phyloP scores from a whole-genome alignment of 352 stramenopile species.

The Peronospora tabacina region DNA sequence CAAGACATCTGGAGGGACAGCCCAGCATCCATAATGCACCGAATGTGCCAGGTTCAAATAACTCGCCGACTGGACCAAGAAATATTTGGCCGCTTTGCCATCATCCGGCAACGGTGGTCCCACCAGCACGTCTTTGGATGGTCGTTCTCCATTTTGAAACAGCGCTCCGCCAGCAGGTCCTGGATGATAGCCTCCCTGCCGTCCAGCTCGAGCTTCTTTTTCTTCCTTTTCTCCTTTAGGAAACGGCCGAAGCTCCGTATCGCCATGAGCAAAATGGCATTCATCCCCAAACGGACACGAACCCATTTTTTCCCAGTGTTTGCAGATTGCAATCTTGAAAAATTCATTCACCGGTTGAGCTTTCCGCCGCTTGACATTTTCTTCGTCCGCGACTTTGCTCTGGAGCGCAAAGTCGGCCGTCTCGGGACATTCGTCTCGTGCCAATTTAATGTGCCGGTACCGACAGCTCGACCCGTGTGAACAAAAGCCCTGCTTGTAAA shows the following conservation, averaged over 20 bases:
- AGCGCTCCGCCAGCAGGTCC: neutral
- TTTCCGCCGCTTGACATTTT: constrained; percentile 83
- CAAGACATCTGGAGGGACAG: constrained; percentile 38
- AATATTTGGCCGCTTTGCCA: constrained; percentile 74
- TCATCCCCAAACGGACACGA: constrained; percentile 94
- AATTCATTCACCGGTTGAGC: constrained; percentile 92
- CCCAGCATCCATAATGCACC: constrained; percentile 71
- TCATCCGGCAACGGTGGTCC: constrained; percentile 52
- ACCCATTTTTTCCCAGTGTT: constrained; percentile 94
- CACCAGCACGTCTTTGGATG: constrained; percentile 3
- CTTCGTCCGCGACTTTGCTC: constrained; percentile 87
- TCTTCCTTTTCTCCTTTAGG: constrained; percentile 61
- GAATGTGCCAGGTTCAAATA: constrained; percentile 79
- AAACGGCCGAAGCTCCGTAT: constrained; percentile 87
- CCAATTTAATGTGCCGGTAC: constrained; percentile 91
- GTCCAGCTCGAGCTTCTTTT: constrained; percentile 13
- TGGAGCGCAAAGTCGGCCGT: constrained; percentile 92
- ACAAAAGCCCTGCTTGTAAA: constrained; percentile 97
- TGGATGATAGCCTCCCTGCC: constrained; percentile 9
- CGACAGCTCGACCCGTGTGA: constrained; percentile 94
- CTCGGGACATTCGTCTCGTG: constrained; percentile 88
- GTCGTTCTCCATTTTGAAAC: constrained; percentile 6
- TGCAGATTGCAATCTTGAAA: constrained; percentile 96
- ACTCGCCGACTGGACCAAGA: constrained; percentile 68
- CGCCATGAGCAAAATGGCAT: constrained; percentile 96